These are phyloP conservation scores for Mrakia gelida DNA, from an alignment of 768 basidiomycete species.

Conservation along the genomic window DNA sequence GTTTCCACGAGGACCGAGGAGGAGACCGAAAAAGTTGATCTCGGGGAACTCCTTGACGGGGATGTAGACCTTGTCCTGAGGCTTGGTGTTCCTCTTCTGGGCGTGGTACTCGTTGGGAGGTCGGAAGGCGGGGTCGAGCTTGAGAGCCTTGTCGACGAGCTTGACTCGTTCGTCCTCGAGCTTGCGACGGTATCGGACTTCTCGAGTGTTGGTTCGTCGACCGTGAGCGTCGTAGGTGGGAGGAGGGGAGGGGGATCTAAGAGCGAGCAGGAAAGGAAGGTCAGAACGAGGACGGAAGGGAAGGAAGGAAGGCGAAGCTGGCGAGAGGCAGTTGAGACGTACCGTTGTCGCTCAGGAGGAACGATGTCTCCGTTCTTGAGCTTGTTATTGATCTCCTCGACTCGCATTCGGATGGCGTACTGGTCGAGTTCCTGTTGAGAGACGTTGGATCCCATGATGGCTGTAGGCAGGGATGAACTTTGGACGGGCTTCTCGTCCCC, in stretches of 20 bases:
- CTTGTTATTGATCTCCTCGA: conserved; percentile 97
- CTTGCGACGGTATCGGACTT: conserved; percentile 96
- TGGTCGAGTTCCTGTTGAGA: conserved; percentile 95
- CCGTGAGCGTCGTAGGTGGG: conserved; percentile 97
- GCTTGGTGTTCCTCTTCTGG: conserved; percentile 86
- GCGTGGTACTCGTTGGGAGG: conserved; percentile 95
- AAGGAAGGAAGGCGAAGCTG: neutral
- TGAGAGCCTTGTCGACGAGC: conserved; percentile 93
- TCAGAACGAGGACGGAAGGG: neutral
- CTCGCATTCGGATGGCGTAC: conserved; percentile 89
- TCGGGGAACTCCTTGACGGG: conserved; percentile 99
- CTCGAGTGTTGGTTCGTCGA: conserved; percentile 95
- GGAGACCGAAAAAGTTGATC: conserved; percentile 98
- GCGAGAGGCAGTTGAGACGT: neutral
- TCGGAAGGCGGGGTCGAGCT: conserved; percentile 95
- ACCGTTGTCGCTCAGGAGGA: conserved; percentile 92
- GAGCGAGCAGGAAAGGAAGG: conserved; percentile 11
- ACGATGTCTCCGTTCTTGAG: conserved; percentile 89
- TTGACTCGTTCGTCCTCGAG: conserved; percentile 61
- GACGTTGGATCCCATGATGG: conserved; percentile 74
- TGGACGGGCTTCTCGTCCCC: conserved; percentile 78
- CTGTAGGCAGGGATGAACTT: conserved; percentile 87
- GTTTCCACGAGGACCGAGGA: conserved; percentile 97
- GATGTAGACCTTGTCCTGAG: conserved; percentile 97
- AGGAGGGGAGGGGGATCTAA: conserved; percentile 88